Conservation (phyloP, 2,329 filamentous ascomycete genomes). For the Endoconidiophora polonica region DNA sequence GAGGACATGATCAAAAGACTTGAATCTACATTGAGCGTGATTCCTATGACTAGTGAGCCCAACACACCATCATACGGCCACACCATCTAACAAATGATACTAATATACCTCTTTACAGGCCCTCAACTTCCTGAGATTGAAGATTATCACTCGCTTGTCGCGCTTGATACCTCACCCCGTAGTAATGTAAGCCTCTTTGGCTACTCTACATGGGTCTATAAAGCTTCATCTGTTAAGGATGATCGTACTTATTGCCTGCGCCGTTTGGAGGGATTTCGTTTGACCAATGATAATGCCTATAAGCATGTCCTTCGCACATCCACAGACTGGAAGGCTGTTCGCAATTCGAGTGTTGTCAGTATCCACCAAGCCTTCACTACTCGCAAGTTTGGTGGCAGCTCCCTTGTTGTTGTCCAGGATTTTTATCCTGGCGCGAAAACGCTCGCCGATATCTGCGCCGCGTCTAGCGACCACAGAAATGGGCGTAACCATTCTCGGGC, state of each 20-base stretch:
- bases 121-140: slow-evolving; percentile 64
- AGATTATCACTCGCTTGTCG: slow-evolving; percentile 82
- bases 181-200: slow-evolving; percentile 64
- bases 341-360: slow-evolving; percentile 66
- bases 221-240: slow-evolving; percentile 76
- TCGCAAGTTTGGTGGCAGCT: slow-evolving; percentile 75
- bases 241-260: slow-evolving; percentile 78
- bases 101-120: slow-evolving; percentile 16
- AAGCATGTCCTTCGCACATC: slow-evolving; percentile 75
- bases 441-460: slow-evolving; percentile 65
- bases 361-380: slow-evolving; percentile 90
- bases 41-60: slow-evolving; percentile 42
- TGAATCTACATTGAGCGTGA: slow-evolving; percentile 68
- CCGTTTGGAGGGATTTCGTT: slow-evolving; percentile 46
- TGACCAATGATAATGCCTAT: slow-evolving; percentile 66
- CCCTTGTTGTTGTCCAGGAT: slow-evolving; percentile 82
- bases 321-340: slow-evolving; percentile 76
- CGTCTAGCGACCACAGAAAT: slow-evolving; percentile 16
- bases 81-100: background rate
- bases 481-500: slow-evolving; percentile 19
- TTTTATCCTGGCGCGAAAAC: slow-evolving; percentile 88
- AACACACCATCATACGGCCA: no score
- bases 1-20: slow-evolving; percentile 82
- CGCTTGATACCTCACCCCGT: slow-evolving; percentile 65
- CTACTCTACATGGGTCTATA: slow-evolving; percentile 88